Conservation (phyloP, 2,329 filamentous ascomycete genomes). For the Diaporthe vexans region DNA sequence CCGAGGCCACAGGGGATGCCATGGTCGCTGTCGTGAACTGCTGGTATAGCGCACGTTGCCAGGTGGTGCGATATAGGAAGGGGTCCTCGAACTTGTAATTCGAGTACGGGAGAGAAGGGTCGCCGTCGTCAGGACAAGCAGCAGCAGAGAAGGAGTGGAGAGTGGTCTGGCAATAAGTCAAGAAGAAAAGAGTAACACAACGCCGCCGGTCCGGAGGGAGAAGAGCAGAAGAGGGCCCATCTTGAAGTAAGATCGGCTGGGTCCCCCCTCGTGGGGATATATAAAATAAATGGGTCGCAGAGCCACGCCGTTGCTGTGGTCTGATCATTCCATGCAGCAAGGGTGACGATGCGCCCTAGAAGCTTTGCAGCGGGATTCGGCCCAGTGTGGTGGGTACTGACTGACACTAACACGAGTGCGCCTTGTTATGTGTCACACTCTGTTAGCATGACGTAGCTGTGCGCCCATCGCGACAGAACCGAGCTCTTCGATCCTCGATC, state of each 20-base stretch:
- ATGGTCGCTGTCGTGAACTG: slow-evolving; percentile 48
- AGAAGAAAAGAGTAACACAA: slow-evolving; percentile 16
- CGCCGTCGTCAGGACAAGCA: background rate
- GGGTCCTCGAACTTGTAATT: background rate
- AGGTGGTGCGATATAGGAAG: background rate
- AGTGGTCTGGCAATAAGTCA: background rate
- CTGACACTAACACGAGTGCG: background rate
- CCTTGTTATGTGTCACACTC: background rate
- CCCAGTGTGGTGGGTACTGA: slow-evolving; percentile 4
- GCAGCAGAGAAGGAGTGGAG: slow-evolving; percentile 29
- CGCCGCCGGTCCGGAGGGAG: slow-evolving; percentile 21
- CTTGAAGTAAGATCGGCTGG: slow-evolving; percentile 21
- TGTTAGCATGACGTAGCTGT: slow-evolving; percentile 18
- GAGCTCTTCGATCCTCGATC: slow-evolving; percentile 24
- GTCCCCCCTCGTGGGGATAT: slow-evolving; percentile 11
- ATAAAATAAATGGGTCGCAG: slow-evolving; percentile 34
- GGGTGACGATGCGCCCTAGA: slow-evolving; percentile 32
- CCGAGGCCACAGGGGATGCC: slow-evolving; percentile 73
- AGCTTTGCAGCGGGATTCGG: slow-evolving; percentile 24
- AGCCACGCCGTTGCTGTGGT: slow-evolving; percentile 12
- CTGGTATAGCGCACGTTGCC: background rate
- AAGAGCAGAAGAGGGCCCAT: slow-evolving; percentile 13
- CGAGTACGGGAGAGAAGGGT: background rate
- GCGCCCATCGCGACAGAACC: background rate
- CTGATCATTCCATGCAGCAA: slow-evolving; percentile 33